These are phyloP conservation scores for Tirmania nivea DNA, from an alignment of 495 filamentous ascomycete genomes.

Conservation along the genomic window DNA sequence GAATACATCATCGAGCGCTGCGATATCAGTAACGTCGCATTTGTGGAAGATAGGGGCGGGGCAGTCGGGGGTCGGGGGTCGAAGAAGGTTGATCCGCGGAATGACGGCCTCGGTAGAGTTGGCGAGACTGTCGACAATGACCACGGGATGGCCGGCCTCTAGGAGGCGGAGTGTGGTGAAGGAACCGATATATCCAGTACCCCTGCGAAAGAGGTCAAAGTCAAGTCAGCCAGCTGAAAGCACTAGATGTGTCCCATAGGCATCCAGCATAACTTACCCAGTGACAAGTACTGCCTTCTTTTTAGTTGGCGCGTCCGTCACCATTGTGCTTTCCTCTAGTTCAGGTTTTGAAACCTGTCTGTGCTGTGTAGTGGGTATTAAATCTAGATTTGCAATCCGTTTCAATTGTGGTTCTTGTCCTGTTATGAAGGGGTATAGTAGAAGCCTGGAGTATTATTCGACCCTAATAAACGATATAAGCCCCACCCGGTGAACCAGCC, in stretches of 20 bases:
- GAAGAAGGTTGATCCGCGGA: conserved; percentile 78
- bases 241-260: neutral
- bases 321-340: too few relatives aligned
- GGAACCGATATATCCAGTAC: conserved; percentile 95
- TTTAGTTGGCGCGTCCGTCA: too few relatives aligned
- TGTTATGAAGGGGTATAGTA: too few relatives aligned
- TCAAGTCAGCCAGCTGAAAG: conserved; percentile 1
- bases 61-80: conserved; percentile 27
- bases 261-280: conserved; percentile 38
- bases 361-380: too few relatives aligned
- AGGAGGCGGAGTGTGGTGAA: conserved; percentile 87
- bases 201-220: conserved; percentile 31
- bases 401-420: too few relatives aligned
- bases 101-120: conserved; percentile 80
- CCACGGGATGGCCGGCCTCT: conserved; percentile 82
- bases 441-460: too few relatives aligned
- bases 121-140: conserved; percentile 87
- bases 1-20: conserved; percentile 69
- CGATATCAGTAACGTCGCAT: conserved; percentile 69
- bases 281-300: conserved; percentile 45
- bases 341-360: too few relatives aligned
- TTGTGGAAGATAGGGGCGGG: conserved; percentile 72
- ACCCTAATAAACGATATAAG: too few relatives aligned
- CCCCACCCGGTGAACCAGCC: too few relatives aligned
- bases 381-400: too few relatives aligned